Percentiles rank a stretch among this genome's conserved stretches.
phyloP scores from a whole-genome alignment of 257 asterid species.

The Ilex asprella region DNA sequence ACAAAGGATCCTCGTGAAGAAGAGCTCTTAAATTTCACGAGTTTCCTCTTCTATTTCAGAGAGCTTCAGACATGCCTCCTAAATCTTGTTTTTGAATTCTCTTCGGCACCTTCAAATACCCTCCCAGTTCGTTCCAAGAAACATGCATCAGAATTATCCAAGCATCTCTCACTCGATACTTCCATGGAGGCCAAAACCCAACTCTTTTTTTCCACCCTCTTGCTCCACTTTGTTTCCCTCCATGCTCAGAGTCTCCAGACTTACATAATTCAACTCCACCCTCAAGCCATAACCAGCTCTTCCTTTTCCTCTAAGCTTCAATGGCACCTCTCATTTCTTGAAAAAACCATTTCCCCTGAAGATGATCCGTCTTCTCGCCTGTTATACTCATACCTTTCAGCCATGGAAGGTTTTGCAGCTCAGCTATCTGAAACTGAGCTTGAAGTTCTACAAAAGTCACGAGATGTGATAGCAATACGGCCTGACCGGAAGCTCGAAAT shows the following conservation, averaged over 20 bases:
- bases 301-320: constrained; percentile 43
- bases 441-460: constrained; percentile 23
- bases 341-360: constrained; percentile 28
- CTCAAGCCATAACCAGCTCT: constrained; percentile 33
- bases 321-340: constrained; percentile 83
- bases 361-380: constrained; percentile 52
- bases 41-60: constrained; percentile 40
- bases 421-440: constrained; percentile 46
- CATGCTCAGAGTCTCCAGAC: constrained; percentile 48
- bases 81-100: constrained; percentile 4
- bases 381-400: constrained; percentile 61
- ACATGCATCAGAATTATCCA: constrained; percentile 22
- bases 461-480: constrained; percentile 54
- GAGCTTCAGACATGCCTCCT: constrained; percentile 4
- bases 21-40: constrained; percentile 67
- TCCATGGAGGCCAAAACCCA: constrained; percentile 30
- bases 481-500: constrained; percentile 51
- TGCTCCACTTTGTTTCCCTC: constrained; percentile 19
- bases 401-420: constrained; percentile 91
- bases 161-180: constrained; percentile 3
- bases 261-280: constrained; percentile 83
- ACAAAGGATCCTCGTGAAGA: constrained; percentile 75
- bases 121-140: constrained; percentile 10
- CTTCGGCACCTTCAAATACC: constrained; percentile 65
- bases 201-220: constrained; percentile 23